Base-by-base conservation (phyloP, 1,284 basidiomycete species). In the Cronartium quercuum region DNA sequence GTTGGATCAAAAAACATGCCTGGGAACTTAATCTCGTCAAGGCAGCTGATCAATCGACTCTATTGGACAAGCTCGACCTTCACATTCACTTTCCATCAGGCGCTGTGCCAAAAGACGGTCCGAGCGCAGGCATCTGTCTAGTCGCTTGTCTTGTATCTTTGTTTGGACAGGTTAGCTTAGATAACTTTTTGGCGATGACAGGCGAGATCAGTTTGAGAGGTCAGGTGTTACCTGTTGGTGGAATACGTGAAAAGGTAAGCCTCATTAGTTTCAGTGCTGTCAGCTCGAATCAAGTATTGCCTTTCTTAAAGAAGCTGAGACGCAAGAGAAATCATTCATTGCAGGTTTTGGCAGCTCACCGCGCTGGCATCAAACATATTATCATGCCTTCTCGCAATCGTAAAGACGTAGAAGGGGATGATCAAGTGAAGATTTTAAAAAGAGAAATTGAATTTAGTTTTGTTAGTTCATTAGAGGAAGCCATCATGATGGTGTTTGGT, bases 41-140 rank as follows among this genome's bases (percentile, higher is more conserved):
- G 4, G 85, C 86, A 68, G 83, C 85, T 38, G 86, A 87, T 58
- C 84, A 86, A 37, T 86, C 90, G 60, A 90, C 92, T 80, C 89
- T 90, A 41, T 83, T 92, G 76, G 89, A 90, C 78, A 84, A 88
- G 2, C 87, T 91, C 70, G 92, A 94, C 79, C 84, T 94, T 10
- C 93, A 95, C 78, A 82, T 94, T n/a, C 92, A 95, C 80, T 83
- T 94, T 51, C 77, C 77, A 18, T 70, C 89, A 0, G 92, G 92
- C 0, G 90, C 91, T 1, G 89, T 92, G 81, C 91, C 89, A 84
- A 94, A 94, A 83, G 92, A 94, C 80, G 92, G 92, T 0, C 92
- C 92, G 29, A 91, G 89, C 78, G 92, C 92, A 0, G 92, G 92
- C 4, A 86, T 94, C 21, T 91, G 92, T 1, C 91, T 94, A 87